Base-by-base conservation (phyloP, 176 grass and related monocot genomes). In the Phyllostachys edulis region DNA sequence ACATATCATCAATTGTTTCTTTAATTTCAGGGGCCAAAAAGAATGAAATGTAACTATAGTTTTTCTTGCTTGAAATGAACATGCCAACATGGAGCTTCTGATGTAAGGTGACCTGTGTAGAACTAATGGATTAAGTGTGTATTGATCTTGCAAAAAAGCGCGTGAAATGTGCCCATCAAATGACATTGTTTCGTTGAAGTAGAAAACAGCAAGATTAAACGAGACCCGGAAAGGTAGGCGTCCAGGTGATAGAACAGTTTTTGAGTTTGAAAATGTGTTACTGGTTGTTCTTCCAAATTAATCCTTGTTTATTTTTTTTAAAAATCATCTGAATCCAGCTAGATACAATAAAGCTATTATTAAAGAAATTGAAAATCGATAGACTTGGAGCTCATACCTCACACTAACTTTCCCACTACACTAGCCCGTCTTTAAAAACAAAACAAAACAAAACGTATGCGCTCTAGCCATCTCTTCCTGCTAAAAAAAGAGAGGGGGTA, bases 41-140 rank as follows among this genome's bases (percentile, higher is more conserved):
- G 68, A 60, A 79, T 67, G 27, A 7, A 39, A 60, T 63, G 41
- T 59, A 55, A 32, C 59, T 16, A 32, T 38, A 62, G 17, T 26
- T 47, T 47, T 71, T 32, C 7, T 75, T 46, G 63, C 9, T 60
- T 77, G 41, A 87, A 47, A 63, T 71, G 56, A 18, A 59, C 54
- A 42, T 83, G 21, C 13, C 51, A 77, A 63, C 77, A 40, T 62
- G n/a, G 40, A 61, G 39, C 78, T 76, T 74, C 63, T 15, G 5
- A 15, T 60, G 12, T 51, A 74, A 37, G 68, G 27, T 45, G 24
- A 9, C 16, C 21, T 41, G 40, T 36, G 7, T 5, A 72, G 21
- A 50, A 38, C 21, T 62, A 17, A 29, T 38, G 38, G 37, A 24
- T 20, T 59, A 12, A 67, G 6, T 17, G 11, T 81, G 39, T 59